These are phyloP conservation scores for Lasiosphaeria ovina DNA, from an alignment of 495 filamentous ascomycete genomes.

Conservation along the genomic window DNA sequence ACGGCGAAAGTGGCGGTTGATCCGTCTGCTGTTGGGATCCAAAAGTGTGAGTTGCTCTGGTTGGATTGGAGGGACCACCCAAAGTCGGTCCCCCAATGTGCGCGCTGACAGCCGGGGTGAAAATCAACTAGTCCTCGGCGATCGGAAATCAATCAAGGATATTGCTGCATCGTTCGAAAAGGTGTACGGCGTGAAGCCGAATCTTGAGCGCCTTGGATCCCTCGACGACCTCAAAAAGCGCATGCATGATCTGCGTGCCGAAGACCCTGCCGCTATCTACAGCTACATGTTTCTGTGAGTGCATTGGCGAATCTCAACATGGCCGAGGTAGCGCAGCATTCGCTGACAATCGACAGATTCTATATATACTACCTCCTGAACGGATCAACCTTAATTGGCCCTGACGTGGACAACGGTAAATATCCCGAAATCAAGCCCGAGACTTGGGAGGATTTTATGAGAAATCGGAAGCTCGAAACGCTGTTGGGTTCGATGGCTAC, in stretches of 20 bases:
- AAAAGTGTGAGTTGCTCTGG: constrained; percentile 27
- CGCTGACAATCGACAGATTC: constrained; percentile 19
- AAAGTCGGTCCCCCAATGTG: not conserved
- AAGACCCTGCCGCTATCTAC: constrained; percentile 25
- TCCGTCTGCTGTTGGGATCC: constrained; percentile 25
- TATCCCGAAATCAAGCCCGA: constrained; percentile 36
- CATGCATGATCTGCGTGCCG: constrained; percentile 29
- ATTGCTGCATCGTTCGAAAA: constrained; percentile 28
- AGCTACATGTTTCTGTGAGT: constrained; percentile 28
- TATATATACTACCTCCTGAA: constrained; percentile 27
- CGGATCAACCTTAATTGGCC: constrained; percentile 21
- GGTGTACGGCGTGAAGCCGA: constrained; percentile 32
- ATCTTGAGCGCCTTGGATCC: constrained; percentile 32
- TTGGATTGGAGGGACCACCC: not conserved
- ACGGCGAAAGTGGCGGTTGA: constrained; percentile 36
- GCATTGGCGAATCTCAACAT: not conserved
- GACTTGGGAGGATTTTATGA: constrained; percentile 23
- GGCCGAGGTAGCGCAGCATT: not conserved
- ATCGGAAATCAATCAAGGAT: constrained; percentile 27
- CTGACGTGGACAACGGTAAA: constrained; percentile 28
- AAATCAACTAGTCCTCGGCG: constrained; percentile 29
- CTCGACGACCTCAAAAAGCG: constrained; percentile 32
- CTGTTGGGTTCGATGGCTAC: not conserved
- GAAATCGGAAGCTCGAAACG: constrained; percentile 1
- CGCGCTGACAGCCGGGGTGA: not conserved